Conservation (phyloP, 495 filamentous ascomycete genomes). For the Cairneyella variabilis region DNA sequence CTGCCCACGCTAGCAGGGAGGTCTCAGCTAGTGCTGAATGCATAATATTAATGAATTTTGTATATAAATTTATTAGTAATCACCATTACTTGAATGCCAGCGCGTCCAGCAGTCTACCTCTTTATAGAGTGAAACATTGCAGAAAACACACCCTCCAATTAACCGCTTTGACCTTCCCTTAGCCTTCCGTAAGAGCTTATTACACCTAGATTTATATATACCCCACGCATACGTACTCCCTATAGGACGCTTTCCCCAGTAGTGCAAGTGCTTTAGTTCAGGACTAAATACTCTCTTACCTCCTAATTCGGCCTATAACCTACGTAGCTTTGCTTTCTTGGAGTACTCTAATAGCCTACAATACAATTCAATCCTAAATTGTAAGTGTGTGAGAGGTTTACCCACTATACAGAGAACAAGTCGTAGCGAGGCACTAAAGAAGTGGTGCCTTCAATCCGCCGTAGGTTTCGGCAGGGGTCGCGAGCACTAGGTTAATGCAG, state of each 20-base stretch:
- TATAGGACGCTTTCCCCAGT: background rate
- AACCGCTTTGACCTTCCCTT: background rate
- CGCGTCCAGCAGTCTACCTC: too few species aligned
- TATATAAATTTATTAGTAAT: too few species aligned
- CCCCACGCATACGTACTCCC: background rate
- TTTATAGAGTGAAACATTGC: too few species aligned
- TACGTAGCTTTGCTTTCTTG: background rate
- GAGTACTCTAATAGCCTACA: background rate
- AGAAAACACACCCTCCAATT: background rate
- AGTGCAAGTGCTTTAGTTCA: background rate
- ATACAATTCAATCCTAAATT: background rate
- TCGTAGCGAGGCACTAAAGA: too few species aligned
- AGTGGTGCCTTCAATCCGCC: too few species aligned
- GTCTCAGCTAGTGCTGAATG: too few species aligned
- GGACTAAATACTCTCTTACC: background rate
- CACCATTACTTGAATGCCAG: too few species aligned
- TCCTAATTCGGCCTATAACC: background rate
- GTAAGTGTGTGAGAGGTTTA: background rate
- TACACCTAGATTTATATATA: background rate
- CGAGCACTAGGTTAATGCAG: too few species aligned
- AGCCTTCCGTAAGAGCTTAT: background rate
- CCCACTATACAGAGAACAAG: too few species aligned
- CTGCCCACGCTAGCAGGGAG: too few species aligned
- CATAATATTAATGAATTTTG: too few species aligned
- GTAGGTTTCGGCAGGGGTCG: too few species aligned